phyloP scores from a whole-genome alignment of 2,329 filamentous ascomycete species.

The Macrophomina phaseolina region DNA sequence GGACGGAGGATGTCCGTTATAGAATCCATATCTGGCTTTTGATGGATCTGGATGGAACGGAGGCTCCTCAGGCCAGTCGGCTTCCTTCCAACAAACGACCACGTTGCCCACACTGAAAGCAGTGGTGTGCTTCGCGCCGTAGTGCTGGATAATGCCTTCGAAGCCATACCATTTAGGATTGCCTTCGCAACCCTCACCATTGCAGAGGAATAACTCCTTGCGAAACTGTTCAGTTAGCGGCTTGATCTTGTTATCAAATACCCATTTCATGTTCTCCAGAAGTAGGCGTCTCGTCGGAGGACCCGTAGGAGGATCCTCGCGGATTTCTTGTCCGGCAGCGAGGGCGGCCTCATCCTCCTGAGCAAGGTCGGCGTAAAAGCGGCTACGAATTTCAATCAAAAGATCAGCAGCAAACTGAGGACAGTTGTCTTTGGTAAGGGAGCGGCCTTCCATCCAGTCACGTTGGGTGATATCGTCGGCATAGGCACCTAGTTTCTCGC shows the following conservation, averaged over 20 bases:
- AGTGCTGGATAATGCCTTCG: slow-evolving; percentile 82
- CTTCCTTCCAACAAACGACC: slow-evolving; percentile 75
- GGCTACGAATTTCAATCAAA: slow-evolving; percentile 68
- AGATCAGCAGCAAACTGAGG: slow-evolving; percentile 75
- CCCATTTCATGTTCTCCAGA: slow-evolving; percentile 85
- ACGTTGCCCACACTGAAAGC: slow-evolving; percentile 72
- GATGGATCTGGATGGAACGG: slow-evolving; percentile 71
- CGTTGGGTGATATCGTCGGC: slow-evolving; percentile 73
- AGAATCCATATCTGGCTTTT: slow-evolving; percentile 48
- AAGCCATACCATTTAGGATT: slow-evolving; percentile 74
- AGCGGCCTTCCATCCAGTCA: slow-evolving; percentile 68
- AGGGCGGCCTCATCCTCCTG: slow-evolving; percentile 55
- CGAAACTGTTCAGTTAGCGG: slow-evolving; percentile 68
- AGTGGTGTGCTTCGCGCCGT: slow-evolving; percentile 79
- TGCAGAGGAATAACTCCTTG: slow-evolving; percentile 79
- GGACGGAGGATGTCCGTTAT: slow-evolving; percentile 36
- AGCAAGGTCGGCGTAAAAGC: slow-evolving; percentile 68
- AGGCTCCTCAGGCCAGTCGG: slow-evolving; percentile 78
- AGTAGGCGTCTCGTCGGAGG: slow-evolving; percentile 68
- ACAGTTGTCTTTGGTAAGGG: slow-evolving; percentile 67
- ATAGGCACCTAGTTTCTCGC: slow-evolving; percentile 67
- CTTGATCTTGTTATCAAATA: slow-evolving; percentile 79
- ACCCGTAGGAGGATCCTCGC: slow-evolving; percentile 56
- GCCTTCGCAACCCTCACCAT: slow-evolving; percentile 64
- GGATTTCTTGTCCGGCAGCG: slow-evolving; percentile 24